Evolutionary conservation across 202 grass and related monocot species (phyloP), one percentile per base, ranked within the genome.

Genomic region (Brachypodium distachyon): DNA sequence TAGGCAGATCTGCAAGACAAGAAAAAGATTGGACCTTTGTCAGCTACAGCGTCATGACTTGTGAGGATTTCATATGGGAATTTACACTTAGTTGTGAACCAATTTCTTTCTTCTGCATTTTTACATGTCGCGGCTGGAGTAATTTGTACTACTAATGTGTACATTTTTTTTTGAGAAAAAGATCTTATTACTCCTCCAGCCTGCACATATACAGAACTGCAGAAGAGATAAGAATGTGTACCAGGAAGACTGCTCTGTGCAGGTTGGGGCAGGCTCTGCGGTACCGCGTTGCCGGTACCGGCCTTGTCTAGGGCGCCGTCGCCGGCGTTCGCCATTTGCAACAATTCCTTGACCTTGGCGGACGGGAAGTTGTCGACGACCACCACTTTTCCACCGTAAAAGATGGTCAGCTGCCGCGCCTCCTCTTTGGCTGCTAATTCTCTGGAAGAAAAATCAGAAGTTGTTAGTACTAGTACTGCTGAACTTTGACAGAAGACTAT

Each of bases 341-440:
- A 32, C 74, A 93, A 28, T 29, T 83, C 65, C 64, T 88, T 74
- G 34, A 79, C 65, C 78, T 71, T 87, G 32, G 80, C 66, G 3
- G 78, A 59, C 0, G 91, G 78, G 66, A 90, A 85, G 69, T 73
- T 90, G 42, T 93, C 82, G 8, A 90, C 80, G 21, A 90, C 79
- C 16, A 88, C 46, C 59, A 93, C 71, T 57, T 87, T 83, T 22
- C 85, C 85, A 6, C 75, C 91, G 11, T 93, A 93, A 43, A 93
- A 93, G 68, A 93, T 93, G 22, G 91, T 93, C 32, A 93, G 70
- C 23, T 76, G 77, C 0, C 58, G 82, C 1, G 74, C 50, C 29
- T 72, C 54, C 37, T 79, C 62, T 49, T 22, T 14, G 3, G 19
- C 61, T 34, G 38, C 82, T 17, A 52, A 52, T 23, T 79, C 82